A percentile compares a stretch with the other conserved stretches of the same genome.
Evolutionary conservation across 257 asterid species (phyloP).

Genomic region (Nicotiana obtusifolia): DNA sequence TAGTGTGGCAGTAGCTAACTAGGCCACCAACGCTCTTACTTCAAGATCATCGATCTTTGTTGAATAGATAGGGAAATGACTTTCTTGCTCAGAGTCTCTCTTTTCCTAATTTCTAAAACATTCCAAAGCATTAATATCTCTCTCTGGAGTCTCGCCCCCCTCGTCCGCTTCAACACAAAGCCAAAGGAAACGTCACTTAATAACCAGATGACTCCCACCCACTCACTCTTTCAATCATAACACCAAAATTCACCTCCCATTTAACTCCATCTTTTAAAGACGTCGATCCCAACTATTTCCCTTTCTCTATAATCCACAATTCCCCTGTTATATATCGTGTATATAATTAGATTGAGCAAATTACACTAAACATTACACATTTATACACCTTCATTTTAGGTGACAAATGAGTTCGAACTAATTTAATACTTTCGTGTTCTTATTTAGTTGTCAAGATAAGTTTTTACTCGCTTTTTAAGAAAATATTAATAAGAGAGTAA

Average conservation of each 20-base stretch:
- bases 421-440: too few species aligned
- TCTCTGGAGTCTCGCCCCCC: constrained; percentile 37
- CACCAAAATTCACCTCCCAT: neutral
- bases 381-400: too few species aligned
- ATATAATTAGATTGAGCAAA: neutral
- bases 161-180: constrained; percentile 45
- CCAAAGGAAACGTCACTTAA: constrained; percentile 18
- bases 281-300: neutral
- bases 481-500: too few species aligned
- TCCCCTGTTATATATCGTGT: neutral
- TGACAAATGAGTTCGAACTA: too few species aligned
- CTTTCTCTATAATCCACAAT: neutral
- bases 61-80: neutral
- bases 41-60: neutral
- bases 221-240: neutral
- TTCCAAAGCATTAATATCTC: constrained; percentile 37
- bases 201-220: constrained; percentile 43
- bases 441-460: too few species aligned
- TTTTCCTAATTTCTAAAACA: constrained; percentile 33
- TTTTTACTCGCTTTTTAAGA: too few species aligned
- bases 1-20: neutral
- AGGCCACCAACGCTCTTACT: neutral
- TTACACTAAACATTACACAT: neutral
- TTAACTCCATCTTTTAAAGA: too few species aligned
- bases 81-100: neutral